Evolutionary conservation across 305 asterid species (phyloP).

Genomic region (Fraxinus paxiana): DNA sequence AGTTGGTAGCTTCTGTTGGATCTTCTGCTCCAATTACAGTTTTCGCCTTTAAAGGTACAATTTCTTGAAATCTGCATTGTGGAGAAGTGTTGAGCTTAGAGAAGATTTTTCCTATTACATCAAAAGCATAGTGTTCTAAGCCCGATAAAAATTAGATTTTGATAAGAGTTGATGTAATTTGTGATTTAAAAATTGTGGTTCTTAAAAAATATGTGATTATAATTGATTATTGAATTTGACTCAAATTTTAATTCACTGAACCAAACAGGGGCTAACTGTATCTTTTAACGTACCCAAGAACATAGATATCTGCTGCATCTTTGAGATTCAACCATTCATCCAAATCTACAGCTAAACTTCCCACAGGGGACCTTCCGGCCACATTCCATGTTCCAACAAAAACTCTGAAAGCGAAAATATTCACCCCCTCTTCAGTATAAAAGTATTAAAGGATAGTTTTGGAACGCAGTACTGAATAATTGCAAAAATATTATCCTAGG

Average conservation of each 20-base stretch:
- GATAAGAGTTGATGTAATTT: neutral
- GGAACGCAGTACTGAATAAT: neutral
- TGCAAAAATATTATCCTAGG: neutral
- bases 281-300: constrained; percentile 59
- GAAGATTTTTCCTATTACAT: neutral
- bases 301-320: constrained; percentile 80
- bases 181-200: no score
- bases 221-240: neutral
- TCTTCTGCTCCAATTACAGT: constrained; percentile 78
- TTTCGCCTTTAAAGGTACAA: constrained; percentile 71
- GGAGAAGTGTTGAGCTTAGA: neutral
- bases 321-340: constrained; percentile 82
- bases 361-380: constrained; percentile 84
- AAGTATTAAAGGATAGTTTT: neutral
- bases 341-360: constrained; percentile 76
- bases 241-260: neutral
- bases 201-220: neutral
- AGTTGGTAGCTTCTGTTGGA: constrained; percentile 73
- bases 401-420: constrained; percentile 39
- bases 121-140: neutral
- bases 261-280: neutral
- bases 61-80: constrained; percentile 74
- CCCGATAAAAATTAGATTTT: no score
- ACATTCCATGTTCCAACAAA: constrained; percentile 98
- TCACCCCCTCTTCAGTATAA: neutral